Percentiles rank a stretch among this genome's conserved stretches.
phyloP scores from a whole-genome alignment of 371 early-diverging fungal species.

The Rhizoclosmatium hyalinum region DNA sequence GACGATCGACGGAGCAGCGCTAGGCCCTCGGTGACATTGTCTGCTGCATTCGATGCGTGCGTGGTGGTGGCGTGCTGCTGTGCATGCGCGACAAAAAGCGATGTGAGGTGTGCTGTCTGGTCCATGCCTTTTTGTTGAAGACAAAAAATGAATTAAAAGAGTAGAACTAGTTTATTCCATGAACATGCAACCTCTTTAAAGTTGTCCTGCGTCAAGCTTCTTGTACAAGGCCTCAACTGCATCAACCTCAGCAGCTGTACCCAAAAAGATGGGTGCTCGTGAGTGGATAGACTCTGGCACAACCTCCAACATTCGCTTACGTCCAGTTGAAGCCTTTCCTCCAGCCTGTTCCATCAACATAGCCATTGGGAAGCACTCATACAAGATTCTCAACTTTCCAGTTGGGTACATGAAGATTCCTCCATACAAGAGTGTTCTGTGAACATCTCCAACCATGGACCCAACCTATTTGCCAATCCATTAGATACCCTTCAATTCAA shows the following conservation, averaged over 20 bases:
- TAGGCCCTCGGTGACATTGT: too few species aligned
- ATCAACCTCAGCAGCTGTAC: conserved; percentile 89
- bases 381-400: conserved; percentile 94
- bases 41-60: too few species aligned
- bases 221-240: conserved; percentile 67
- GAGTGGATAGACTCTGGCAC: conserved; percentile 89
- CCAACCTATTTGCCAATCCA: conserved; percentile 50
- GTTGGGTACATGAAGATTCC: conserved; percentile 72
- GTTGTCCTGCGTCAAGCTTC: conserved; percentile 39
- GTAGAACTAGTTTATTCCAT: too few species aligned
- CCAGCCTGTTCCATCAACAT: conserved; percentile 94
- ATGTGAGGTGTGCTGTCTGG: neutral
- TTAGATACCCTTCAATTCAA: conserved; percentile 50
- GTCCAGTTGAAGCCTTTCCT: conserved; percentile 90
- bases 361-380: conserved; percentile 99
- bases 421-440: conserved; percentile 95
- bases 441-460: conserved; percentile 98
- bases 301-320: conserved; percentile 81
- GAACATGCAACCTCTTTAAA: neutral
- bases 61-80: neutral
- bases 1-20: too few species aligned
- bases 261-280: conserved; percentile 92
- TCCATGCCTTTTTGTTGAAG: neutral
- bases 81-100: neutral
- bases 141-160: too few species aligned